Conservation (phyloP, 108 stramenopile genomes). For the Epithemia pelagica region DNA sequence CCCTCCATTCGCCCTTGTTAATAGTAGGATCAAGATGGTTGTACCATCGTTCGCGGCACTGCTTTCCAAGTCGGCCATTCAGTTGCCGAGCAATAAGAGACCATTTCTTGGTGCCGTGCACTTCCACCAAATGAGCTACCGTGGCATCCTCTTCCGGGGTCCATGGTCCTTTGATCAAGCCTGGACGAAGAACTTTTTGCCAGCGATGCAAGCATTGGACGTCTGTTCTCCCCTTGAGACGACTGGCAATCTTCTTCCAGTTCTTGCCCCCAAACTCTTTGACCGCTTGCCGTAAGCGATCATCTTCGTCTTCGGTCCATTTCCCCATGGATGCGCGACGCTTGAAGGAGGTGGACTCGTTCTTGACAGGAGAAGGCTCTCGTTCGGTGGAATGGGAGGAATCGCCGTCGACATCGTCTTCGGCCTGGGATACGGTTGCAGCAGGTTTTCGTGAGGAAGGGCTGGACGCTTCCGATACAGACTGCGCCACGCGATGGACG, state of each 20-base stretch:
- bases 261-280: constrained; percentile 80
- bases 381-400: neutral
- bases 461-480: neutral
- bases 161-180: constrained; percentile 97
- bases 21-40: constrained; percentile 97
- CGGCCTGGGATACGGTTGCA: neutral
- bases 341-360: constrained; percentile 24
- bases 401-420: neutral
- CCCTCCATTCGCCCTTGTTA: constrained; percentile 90
- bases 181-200: constrained; percentile 98
- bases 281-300: constrained; percentile 76
- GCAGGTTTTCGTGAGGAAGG: neutral
- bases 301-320: constrained; percentile 82
- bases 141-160: constrained; percentile 91
- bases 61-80: constrained; percentile 92
- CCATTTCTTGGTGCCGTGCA: constrained; percentile 90
- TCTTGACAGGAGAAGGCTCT: neutral
- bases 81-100: constrained; percentile 86
- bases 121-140: constrained; percentile 55
- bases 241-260: constrained; percentile 91
- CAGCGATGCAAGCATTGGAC: constrained; percentile 98
- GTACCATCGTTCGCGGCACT: constrained; percentile 99
- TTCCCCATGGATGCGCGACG: constrained; percentile 82
- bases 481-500: neutral
- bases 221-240: constrained; percentile 77